Evolutionary conservation across 164 flowering plant genomes (phyloP).

Genomic region (Vitis amurensis): DNA sequence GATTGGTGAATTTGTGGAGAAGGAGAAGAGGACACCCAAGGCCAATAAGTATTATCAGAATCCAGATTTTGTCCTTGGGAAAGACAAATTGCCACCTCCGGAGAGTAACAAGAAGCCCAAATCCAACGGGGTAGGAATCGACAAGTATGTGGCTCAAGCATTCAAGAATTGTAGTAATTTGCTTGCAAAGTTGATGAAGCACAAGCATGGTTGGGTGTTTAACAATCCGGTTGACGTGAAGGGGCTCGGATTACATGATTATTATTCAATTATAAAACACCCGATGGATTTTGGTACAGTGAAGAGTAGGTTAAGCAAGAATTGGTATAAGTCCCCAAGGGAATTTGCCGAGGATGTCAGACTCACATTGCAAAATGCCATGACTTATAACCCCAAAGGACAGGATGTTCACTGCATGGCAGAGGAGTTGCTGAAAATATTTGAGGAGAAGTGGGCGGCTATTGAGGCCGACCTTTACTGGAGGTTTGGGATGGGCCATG

Average conservation of each 20-base stretch:
- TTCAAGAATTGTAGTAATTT: slow-evolving; percentile 49
- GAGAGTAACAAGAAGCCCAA: slow-evolving; percentile 38
- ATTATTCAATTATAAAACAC: slow-evolving; percentile 57
- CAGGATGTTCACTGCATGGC: slow-evolving; percentile 87
- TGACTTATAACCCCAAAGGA: slow-evolving; percentile 81
- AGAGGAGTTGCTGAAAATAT: slow-evolving; percentile 46
- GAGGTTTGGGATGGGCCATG: slow-evolving; percentile 25
- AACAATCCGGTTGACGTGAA: slow-evolving; percentile 71
- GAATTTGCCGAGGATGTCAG: slow-evolving; percentile 91
- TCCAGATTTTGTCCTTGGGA: slow-evolving; percentile 33
- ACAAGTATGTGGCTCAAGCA: slow-evolving; percentile 27
- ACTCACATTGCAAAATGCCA: slow-evolving; percentile 78
- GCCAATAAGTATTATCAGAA: slow-evolving; percentile 30
- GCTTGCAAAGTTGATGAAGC: slow-evolving; percentile 70
- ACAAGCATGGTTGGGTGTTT: slow-evolving; percentile 80
- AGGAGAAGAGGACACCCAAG: slow-evolving; percentile 41
- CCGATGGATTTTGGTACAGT: slow-evolving; percentile 95
- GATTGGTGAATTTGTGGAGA: slow-evolving; percentile 29
- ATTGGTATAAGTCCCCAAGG: slow-evolving; percentile 62
- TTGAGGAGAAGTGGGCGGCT: slow-evolving; percentile 60
- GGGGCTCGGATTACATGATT: slow-evolving; percentile 67
- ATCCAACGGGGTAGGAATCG: slow-evolving; percentile 26
- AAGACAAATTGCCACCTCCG: slow-evolving; percentile 35
- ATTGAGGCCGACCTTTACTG: slow-evolving; percentile 40
- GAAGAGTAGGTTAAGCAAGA: slow-evolving; percentile 51